phyloP scores from a whole-genome alignment of 768 basidiomycete species.

The Tylopilus sp. region DNA sequence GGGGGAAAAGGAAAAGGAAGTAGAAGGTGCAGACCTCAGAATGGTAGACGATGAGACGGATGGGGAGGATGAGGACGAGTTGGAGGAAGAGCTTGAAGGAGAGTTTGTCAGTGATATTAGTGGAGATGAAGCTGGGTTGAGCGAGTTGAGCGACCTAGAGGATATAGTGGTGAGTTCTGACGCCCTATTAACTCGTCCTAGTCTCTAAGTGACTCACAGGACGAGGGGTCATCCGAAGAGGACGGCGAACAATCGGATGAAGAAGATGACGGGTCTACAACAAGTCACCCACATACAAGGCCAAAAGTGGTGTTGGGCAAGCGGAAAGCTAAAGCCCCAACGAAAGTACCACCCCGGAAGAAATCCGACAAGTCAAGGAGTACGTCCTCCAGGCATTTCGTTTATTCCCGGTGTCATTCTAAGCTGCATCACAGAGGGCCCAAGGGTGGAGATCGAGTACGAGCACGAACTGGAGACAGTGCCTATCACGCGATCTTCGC shows the following conservation, averaged over 20 bases:
- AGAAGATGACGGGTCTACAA: constrained; percentile 37
- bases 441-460: constrained; percentile 93
- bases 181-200: not conserved
- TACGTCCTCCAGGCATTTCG: constrained; percentile 33
- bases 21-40: constrained; percentile 44
- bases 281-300: constrained; percentile 36
- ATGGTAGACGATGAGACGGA: constrained; percentile 55
- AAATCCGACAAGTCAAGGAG: constrained; percentile 63
- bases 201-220: constrained; percentile 27
- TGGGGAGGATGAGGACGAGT: constrained; percentile 41
- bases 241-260: constrained; percentile 43
- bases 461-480: constrained; percentile 84
- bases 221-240: constrained; percentile 37
- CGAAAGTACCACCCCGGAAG: constrained; percentile 44
- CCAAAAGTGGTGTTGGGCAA: constrained; percentile 57
- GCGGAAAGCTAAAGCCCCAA: constrained; percentile 53
- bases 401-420: constrained; percentile 5
- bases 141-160: constrained; percentile 58
- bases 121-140: constrained; percentile 42
- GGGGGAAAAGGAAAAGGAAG: constrained; percentile 40
- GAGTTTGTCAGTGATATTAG: constrained; percentile 59
- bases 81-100: constrained; percentile 48
- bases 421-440: constrained; percentile 48
- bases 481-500: constrained; percentile 48
- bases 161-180: constrained; percentile 53